Base-by-base conservation (phyloP, 1,284 basidiomycete species). In the Boletus semigastroideus region DNA sequence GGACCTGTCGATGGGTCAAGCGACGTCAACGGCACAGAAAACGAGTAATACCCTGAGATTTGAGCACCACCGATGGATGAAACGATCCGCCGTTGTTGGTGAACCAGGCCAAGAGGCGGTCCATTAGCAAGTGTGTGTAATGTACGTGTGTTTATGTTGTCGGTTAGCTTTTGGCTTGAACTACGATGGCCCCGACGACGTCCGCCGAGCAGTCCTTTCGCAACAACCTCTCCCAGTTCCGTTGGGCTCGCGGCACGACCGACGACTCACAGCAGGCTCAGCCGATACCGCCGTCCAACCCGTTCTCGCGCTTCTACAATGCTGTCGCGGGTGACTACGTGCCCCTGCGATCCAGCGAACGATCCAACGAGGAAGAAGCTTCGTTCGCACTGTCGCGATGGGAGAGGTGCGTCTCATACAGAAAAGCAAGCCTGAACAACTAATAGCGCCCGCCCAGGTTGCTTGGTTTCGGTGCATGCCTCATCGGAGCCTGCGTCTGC, bases 311-410 rank as follows among this genome's bases (percentile, higher is more conserved):
- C 17, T 90, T 90, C 69, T 89, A 90, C 71, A 91, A 87, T 59
- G 77, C 85, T 31, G 72, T 87, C 50, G 82, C 85, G 11, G 83
- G 88, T 46, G 79, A 87, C 66, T 98, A 98, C 65, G 87, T 98
- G 42, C 96, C 97, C 1, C 74, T 98, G 52, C 79, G 94, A 22
- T 92, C 89, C 5, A 83, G 70, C 58, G 92, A 94, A 57, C 78
- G 84, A 38, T 87, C 89, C 33, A 94, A 94, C 67, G 96, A 99
- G 70, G 96, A 99, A 63, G 94, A 98, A 67, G 96, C 96, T 3
- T 98, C 90, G 78, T 93, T 96, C 72, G 93, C 94, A 31, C 73
- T 98, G 46, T 92, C 89, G 40, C 78, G 91, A 70, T 94, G 92
- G 92, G 92, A 94, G 68, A 79, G 87, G 87, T 92, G 17, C 25